phyloP scores from a whole-genome alignment of 257 asterid genomes.

The Eucommia ulmoides region DNA sequence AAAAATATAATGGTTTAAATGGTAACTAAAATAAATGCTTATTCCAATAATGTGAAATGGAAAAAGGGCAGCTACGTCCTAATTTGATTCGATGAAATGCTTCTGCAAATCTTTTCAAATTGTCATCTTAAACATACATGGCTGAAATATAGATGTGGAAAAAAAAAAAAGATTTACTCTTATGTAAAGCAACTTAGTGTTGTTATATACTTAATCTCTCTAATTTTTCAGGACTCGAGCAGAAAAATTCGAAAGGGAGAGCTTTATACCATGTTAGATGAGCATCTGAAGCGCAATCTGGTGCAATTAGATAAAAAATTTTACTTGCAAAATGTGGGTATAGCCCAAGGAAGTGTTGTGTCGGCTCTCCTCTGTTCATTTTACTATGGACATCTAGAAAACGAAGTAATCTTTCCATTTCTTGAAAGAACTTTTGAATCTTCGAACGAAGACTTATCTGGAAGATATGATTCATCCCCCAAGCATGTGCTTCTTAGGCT shows the following conservation, averaged over 20 bases:
- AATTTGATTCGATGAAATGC: too few relatives aligned
- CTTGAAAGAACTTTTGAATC: slow-evolving; percentile 35
- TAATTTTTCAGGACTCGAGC: slow-evolving; percentile 34
- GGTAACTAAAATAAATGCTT: too few relatives aligned
- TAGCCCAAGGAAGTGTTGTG: slow-evolving; percentile 84
- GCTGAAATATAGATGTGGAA: too few relatives aligned
- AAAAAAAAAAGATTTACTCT: too few relatives aligned
- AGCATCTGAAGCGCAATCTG: slow-evolving; percentile 63
- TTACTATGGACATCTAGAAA: slow-evolving; percentile 81
- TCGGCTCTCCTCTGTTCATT: slow-evolving; percentile 79
- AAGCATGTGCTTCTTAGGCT: slow-evolving; percentile 57
- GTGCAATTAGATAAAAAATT: slow-evolving; percentile 35
- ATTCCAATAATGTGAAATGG: too few relatives aligned
- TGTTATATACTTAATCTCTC: slow-evolving; percentile 4
- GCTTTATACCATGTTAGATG: slow-evolving; percentile 28
- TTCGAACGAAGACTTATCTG: slow-evolving; percentile 19
- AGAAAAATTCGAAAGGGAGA: slow-evolving; percentile 36
- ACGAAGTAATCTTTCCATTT: slow-evolving; percentile 48
- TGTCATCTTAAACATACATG: too few relatives aligned
- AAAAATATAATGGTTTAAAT: too few relatives aligned
- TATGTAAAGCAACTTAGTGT: not conserved
- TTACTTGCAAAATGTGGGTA: slow-evolving; percentile 70
- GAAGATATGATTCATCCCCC: slow-evolving; percentile 15
- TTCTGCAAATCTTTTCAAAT: too few relatives aligned
- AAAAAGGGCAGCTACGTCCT: too few relatives aligned